Base-by-base conservation (phyloP, 495 filamentous ascomycete genomes). In the Tetracladium marchalianum region DNA sequence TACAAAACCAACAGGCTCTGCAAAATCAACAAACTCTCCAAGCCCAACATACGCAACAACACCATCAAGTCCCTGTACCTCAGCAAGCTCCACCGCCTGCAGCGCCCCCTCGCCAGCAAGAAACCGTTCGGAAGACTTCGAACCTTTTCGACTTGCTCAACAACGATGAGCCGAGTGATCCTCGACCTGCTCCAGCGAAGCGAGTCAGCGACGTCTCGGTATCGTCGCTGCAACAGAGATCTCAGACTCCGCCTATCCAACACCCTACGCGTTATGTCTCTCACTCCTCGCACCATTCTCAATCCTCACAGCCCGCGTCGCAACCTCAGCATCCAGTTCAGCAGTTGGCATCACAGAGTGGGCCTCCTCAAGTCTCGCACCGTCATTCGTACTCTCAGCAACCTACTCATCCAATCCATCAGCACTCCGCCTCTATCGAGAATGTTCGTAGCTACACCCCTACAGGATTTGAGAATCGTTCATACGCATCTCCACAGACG, bases 101-200 rank as follows among this genome's bases (percentile, higher is more conserved):
- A 43, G 53, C 64, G 31, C 61, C 72, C 41, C 65, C 66, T 27
- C 70, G 71, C 35, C 68, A 70, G 18, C 70, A 66, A 35, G 72
- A 73, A 5, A 44, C 55, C 15, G 50, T 53, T 4, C 50, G 53
- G 4, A 80, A 78, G 48, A 72, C 69, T 24, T 78, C 75, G 12
- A 78, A 72, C 35, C 77, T 80, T 38, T 74, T 78, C 69, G 74
- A 66, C 22, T 68, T 80, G 41, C 57, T 80, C 22, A 27, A 27
- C 7, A 78, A 78, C 49, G 72, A 75, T 34, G 76, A 80, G 44
- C 70, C 75, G 0, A 70, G 66, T 35, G 76, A 80, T 19, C 72
- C 72, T 12, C 37, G 43, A 15, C 70, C 72, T 9, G 43, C 44
- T 43, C 72, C 72, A 15, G 60, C 67, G 11, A 78, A 77, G 47